Evolutionary conservation across 495 filamentous ascomycete species (phyloP), one percentile per base, ranked within the genome.

Genomic region (Penicillium lagena): DNA sequence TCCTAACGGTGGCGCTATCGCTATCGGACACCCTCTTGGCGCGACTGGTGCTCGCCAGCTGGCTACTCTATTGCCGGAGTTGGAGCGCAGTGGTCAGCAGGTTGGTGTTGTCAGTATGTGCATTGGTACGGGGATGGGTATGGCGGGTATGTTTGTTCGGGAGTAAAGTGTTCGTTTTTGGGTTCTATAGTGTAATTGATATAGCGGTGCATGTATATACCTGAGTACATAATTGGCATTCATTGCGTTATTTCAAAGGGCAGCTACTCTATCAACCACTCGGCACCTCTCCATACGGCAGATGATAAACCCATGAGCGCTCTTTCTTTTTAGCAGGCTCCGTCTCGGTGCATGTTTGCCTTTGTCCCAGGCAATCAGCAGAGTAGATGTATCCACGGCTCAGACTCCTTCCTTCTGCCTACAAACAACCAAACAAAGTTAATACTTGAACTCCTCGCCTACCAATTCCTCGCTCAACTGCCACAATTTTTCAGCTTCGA

Each of bases 1-100:
- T 67, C 89, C 89, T 9, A 89, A 93, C 46, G 90, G 90, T 47
- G 90, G 90, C 49, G 90, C 90, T 12, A 95, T 96, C 64, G 90
- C 90, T 40, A 74, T 96, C 17, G 90, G 90, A 13, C 90, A 96
- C 61, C 90, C 90, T 39, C 77, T 95, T n/a, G 90, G 90, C 35
- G 88, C 87, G 40, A 96, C 90, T 12, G 90, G 90, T 36, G 86
- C 87, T 37, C 73, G 90, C 47, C 83, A 91, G 78, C 68, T 88
- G 40, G 82, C 79, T 41, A 90, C 86, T 29, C 63, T 95, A 36
- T 60, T 96, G 55, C 77, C 75, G 14, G 84, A 87, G 65, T 53
- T 86, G 61, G 71, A 73, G 62, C 68, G 79, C 47, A 80, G 81
- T 41, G 75, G 74, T 13, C 76, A 80, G 38, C 71, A 86, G 58